These are phyloP conservation scores for Haematococcus lacustris DNA, from an alignment of 139 green algal species.

Conservation along the genomic window DNA sequence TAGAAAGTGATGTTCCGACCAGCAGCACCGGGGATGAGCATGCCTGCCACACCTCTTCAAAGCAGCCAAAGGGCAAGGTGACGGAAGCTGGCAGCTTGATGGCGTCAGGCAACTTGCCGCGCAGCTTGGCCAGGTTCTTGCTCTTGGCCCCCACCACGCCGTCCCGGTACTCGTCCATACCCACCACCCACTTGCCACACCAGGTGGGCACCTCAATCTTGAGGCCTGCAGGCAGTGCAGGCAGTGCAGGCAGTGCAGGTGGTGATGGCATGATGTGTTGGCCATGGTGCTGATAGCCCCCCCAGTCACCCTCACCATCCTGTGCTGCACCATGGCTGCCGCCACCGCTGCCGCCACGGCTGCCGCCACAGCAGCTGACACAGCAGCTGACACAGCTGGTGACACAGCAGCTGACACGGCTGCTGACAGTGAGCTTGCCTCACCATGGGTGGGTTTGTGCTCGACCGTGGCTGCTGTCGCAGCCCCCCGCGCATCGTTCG, in stretches of 20 bases:
- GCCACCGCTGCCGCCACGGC: no score
- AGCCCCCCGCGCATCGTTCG: not conserved
- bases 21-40: no score
- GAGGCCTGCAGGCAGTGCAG: constrained; percentile 25
- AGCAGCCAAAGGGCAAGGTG: constrained; percentile 90
- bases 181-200: constrained; percentile 80
- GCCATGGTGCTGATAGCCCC: no score
- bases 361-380: no score
- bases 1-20: no score
- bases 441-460: not conserved
- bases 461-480: not conserved
- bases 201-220: constrained; percentile 56
- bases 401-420: no score
- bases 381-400: no score
- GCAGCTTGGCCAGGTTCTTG: constrained; percentile 85
- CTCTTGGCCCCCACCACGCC: constrained; percentile 94
- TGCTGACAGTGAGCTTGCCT: no score
- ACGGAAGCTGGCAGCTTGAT: constrained; percentile 83
- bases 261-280: no score
- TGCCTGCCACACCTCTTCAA: constrained; percentile 77
- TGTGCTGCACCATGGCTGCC: no score
- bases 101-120: constrained; percentile 77
- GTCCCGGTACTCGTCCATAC: constrained; percentile 77
- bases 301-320: no score
- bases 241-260: no score